Percentiles rank a stretch among this genome's conserved stretches.
phyloP scores from a whole-genome alignment of 78 protist species.

The Dictyostelium capitatum region DNA sequence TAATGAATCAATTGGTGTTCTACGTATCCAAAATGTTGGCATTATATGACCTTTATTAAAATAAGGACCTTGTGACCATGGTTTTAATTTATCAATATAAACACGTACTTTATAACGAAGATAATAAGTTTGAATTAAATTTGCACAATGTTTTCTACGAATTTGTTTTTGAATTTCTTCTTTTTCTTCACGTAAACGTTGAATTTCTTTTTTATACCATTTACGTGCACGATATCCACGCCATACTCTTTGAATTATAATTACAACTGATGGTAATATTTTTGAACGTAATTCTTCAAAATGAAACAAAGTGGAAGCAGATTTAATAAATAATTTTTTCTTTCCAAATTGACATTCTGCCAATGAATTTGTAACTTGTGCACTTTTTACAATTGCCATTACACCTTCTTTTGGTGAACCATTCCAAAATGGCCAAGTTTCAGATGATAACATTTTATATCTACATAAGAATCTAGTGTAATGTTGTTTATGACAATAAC shows the following conservation, averaged over 20 bases:
- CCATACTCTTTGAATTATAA: slow-evolving; percentile 78
- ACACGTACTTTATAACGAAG: slow-evolving; percentile 23
- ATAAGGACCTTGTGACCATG: slow-evolving; percentile 25
- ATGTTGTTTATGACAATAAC: slow-evolving; percentile 90
- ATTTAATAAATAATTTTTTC: slow-evolving; percentile 89
- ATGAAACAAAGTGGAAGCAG: slow-evolving; percentile 79
- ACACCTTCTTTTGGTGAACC: slow-evolving; percentile 50
- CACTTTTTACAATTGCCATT: slow-evolving; percentile 17
- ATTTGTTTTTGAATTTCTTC: slow-evolving; percentile 66
- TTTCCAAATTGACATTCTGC: slow-evolving; percentile 84
- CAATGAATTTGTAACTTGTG: background rate
- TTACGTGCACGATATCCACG: slow-evolving; percentile 57
- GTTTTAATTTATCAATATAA: background rate
- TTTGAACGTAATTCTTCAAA: slow-evolving; percentile 79
- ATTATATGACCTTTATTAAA: slow-evolving; percentile 39
- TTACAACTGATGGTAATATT: slow-evolving; percentile 43
- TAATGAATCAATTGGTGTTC: slow-evolving; percentile 1
- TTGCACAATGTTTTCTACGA: background rate
- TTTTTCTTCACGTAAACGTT: slow-evolving; percentile 23
- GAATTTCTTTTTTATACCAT: slow-evolving; percentile 25
- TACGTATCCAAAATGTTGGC: slow-evolving; percentile 54
- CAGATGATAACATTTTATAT: slow-evolving; percentile 74
- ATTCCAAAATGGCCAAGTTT: slow-evolving; percentile 63
- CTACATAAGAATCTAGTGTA: slow-evolving; percentile 88
- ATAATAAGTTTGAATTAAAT: background rate